Evolutionary conservation across 768 basidiomycete genomes (phyloP).

Genomic region (Tulasnella sp.): DNA sequence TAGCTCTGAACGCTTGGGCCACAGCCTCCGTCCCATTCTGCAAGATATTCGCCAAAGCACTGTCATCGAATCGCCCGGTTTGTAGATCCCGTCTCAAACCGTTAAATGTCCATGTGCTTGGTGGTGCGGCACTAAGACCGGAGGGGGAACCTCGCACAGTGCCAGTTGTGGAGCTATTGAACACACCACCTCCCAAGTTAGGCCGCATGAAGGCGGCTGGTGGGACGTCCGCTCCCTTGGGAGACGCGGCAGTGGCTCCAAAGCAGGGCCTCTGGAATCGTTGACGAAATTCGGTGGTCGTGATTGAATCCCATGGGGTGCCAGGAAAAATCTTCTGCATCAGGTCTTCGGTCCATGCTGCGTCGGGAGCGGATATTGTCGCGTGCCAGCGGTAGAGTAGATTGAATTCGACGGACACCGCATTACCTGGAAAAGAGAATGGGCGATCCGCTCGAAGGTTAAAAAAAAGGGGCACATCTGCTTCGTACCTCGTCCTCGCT

Average conservation of each 20-base stretch:
- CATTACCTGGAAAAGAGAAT: conserved; percentile 43
- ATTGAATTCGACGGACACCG: conserved; percentile 71
- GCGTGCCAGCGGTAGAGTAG: conserved; percentile 70
- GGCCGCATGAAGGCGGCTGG: neutral
- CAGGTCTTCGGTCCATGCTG: conserved; percentile 44
- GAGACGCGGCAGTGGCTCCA: neutral
- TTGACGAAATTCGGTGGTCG: neutral
- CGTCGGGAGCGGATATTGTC: conserved; percentile 43
- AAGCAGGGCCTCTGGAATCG: neutral
- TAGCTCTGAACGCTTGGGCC: conserved; percentile 55
- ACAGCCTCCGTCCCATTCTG: conserved; percentile 47
- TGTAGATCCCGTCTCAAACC: conserved; percentile 49
- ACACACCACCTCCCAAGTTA: too few species aligned
- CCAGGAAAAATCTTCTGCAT: conserved; percentile 28
- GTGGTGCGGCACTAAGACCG: neutral
- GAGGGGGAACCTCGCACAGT: too few species aligned
- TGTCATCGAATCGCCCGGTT: conserved; percentile 47
- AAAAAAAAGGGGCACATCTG: neutral
- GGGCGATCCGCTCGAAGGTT: neutral
- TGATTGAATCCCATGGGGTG: neutral
- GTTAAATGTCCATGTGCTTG: conserved; percentile 45
- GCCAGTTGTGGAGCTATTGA: too few species aligned
- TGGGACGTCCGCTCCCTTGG: neutral
- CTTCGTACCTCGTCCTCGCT: conserved; percentile 40
- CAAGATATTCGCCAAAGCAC: conserved; percentile 49